A percentile compares a stretch with the other conserved stretches of the same genome.
Conservation (phyloP, 352 stramenopile species). For the Pythium brassicae region DNA sequence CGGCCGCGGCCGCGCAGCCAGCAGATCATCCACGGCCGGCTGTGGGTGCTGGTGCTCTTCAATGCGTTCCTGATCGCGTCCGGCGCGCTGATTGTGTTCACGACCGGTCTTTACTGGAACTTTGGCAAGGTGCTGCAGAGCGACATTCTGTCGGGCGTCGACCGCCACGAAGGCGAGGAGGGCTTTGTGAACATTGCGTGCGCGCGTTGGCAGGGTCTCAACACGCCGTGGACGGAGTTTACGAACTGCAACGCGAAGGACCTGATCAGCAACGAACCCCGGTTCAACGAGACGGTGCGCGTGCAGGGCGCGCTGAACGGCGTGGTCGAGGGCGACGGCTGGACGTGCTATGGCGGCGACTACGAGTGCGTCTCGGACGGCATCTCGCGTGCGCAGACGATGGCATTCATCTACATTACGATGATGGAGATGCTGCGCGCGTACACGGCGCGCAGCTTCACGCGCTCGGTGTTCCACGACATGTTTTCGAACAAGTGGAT, state of each 20-base stretch:
- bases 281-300: constrained; percentile 45
- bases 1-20: constrained; percentile 50
- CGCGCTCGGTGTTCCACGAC: constrained; percentile 43
- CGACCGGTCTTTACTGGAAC: constrained; percentile 73
- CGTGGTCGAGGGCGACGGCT: constrained; percentile 39
- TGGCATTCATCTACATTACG: constrained; percentile 64
- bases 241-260: constrained; percentile 49
- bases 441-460: constrained; percentile 76
- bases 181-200: constrained; percentile 59
- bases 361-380: constrained; percentile 61
- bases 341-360: constrained; percentile 43
- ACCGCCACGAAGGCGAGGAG: constrained; percentile 28
- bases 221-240: constrained; percentile 38
- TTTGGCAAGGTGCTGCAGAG: constrained; percentile 42
- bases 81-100: constrained; percentile 30
- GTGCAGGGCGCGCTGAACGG: constrained; percentile 51
- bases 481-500: constrained; percentile 75
- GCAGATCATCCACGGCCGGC: constrained; percentile 48
- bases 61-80: constrained; percentile 56
- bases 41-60: constrained; percentile 54
- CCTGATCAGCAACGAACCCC: constrained; percentile 27
- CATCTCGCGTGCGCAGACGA: constrained; percentile 63
- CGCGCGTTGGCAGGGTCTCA: constrained; percentile 41
- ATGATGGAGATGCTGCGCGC: constrained; percentile 75
- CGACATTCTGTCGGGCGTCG: constrained; percentile 51